Base-by-base conservation (phyloP, 2,329 filamentous ascomycete species). In the Pyrenochaeta sp. region DNA sequence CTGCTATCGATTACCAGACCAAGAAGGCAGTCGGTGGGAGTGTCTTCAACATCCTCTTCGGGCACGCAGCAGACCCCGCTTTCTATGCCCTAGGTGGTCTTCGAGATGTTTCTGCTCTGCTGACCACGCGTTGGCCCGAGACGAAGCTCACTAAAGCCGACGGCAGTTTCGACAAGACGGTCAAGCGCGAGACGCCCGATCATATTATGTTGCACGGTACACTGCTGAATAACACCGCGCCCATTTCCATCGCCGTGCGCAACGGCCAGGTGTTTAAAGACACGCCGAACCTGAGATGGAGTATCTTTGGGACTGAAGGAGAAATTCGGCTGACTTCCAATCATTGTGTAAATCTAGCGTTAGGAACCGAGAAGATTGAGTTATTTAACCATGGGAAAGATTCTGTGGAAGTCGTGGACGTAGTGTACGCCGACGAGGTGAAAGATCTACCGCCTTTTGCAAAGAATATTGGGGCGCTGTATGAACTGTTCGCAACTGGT, bases 401-500 rank as follows among this genome's bases (percentile, higher is more conserved):
- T 28, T 64, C 75, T 25, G 77, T 86, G 1, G 77, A 83, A 8
- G 61, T 72, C 3, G 70, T 85, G 0, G 65, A 77, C 0, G 82
- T 81, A 75, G 72, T 61, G 54, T 79, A 80, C 2, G 83, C 80
- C 73, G 82, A 83, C 66, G 75, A 80, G 10, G 77, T 80, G 10
- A 58, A 86, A 19, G 80, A 83, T 0, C 42, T 52, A 5, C 5
- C 36, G 3, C 36, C 79, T 0, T 64, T 75, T 2, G 80, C 79
- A 0, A 78, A 83, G 52, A 83, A 81, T 61, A 81, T 88, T 28
- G 85, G 79, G 0, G 76, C 78, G 13, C 56, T 87, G 3, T 88
- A 88, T 69, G 86, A 89, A 59, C 77, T 74, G 2, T 85, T 82
- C 71, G 82, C 82, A 1, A 71, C 72, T n/a, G 74, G 71, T 24